Conservation (phyloP, 179 eudicot genomes). For the Nepenthes alata region DNA sequence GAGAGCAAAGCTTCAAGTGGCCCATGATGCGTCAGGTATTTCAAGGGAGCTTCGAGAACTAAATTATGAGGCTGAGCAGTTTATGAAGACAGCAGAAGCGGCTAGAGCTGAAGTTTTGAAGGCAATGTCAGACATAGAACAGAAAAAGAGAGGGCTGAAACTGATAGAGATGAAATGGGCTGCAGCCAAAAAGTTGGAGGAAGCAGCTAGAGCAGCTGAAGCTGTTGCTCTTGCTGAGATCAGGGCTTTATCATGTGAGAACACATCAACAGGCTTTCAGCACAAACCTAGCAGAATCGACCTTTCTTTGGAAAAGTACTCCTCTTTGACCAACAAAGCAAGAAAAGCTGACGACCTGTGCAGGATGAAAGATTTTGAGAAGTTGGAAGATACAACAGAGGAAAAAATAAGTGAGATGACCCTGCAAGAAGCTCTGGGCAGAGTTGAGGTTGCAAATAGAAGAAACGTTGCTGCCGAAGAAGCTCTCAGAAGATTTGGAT, state of each 20-base stretch:
- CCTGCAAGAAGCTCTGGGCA: conserved; percentile 8
- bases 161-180: conserved; percentile 33
- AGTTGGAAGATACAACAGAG: conserved; percentile 9
- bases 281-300: conserved; percentile 16
- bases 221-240: conserved; percentile 32
- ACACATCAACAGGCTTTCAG: conserved; percentile 4
- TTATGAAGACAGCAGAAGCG: conserved; percentile 37
- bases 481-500: conserved; percentile 5
- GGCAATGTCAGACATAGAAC: conserved; percentile 36
- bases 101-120: conserved; percentile 31
- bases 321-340: conserved; percentile 19
- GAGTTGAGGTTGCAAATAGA: conserved; percentile 15
- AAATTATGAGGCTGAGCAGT: conserved; percentile 33
- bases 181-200: conserved; percentile 30
- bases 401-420: conserved; percentile 12
- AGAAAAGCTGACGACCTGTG: conserved; percentile 17
- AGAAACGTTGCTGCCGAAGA: conserved; percentile 9
- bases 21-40: conserved; percentile 7
- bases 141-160: conserved; percentile 24
- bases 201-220: conserved; percentile 33
- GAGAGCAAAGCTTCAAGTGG: not conserved
- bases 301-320: conserved; percentile 26
- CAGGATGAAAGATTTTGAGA: conserved; percentile 13
- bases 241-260: conserved; percentile 14
- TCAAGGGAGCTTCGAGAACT: conserved; percentile 34